Evolutionary conservation across 2,329 filamentous ascomycete genomes (phyloP).

Genomic region (Nigrospora oryzae): DNA sequence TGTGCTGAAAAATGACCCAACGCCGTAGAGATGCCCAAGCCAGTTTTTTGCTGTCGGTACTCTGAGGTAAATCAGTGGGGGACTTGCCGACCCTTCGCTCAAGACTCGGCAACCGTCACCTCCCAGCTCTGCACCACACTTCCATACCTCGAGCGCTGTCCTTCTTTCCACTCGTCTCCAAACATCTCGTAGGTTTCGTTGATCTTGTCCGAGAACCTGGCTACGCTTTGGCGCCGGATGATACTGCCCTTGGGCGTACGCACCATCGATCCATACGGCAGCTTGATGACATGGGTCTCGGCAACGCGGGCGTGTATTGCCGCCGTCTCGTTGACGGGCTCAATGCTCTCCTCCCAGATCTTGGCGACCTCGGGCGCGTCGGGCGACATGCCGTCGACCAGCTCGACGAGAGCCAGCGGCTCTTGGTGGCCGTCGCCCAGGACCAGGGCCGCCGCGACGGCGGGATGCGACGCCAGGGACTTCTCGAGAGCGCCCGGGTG

Average conservation of each 20-base stretch:
- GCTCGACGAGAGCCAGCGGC: constrained; percentile 9
- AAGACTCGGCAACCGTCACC: too few relatives aligned
- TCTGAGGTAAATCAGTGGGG: too few relatives aligned
- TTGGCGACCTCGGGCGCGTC: not conserved
- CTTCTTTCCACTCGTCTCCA: constrained; percentile 11
- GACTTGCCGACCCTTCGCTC: too few relatives aligned
- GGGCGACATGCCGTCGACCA: constrained; percentile 1
- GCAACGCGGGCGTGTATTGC: constrained; percentile 9
- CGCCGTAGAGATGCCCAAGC: too few relatives aligned
- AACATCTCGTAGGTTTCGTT: constrained; percentile 7
- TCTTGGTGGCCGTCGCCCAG: constrained; percentile 1
- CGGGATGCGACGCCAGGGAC: constrained; percentile 3
- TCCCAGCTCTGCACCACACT: too few relatives aligned
- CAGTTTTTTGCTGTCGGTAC: too few relatives aligned
- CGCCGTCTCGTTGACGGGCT: constrained; percentile 9
- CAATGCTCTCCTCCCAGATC: constrained; percentile 8
- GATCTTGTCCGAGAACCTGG: constrained; percentile 8
- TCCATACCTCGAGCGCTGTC: too few relatives aligned
- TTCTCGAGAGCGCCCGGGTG: constrained; percentile 9
- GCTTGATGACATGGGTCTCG: constrained; percentile 9
- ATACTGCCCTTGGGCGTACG: constrained; percentile 11
- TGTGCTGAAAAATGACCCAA: too few relatives aligned
- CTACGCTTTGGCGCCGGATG: constrained; percentile 6
- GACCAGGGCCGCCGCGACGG: constrained; percentile 8
- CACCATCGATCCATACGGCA: constrained; percentile 5